phyloP scores from a whole-genome alignment of 306 rosid species.

The Vigna reflexopilosa region DNA sequence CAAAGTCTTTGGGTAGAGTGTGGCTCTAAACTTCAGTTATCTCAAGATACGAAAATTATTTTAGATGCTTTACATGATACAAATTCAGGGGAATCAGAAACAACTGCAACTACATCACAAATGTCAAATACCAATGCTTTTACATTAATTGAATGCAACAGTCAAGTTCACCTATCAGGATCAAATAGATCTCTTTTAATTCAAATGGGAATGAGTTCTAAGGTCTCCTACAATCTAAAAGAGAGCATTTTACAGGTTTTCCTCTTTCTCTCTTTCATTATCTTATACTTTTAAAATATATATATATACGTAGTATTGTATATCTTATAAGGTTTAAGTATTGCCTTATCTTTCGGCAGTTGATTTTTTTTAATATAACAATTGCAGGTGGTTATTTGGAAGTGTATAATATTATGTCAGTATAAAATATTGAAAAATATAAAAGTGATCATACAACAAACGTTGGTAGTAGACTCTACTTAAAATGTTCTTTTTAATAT shows the following conservation, averaged over 20 bases:
- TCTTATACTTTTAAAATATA: not conserved
- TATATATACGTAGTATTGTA: too few relatives aligned
- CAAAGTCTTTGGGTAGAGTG: conserved; percentile 1
- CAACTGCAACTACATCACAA: not conserved
- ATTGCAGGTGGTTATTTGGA: too few relatives aligned
- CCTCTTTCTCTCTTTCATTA: not conserved
- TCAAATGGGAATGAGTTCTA: not conserved
- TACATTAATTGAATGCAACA: too few relatives aligned
- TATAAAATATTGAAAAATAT: too few relatives aligned
- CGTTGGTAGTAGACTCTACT: too few relatives aligned
- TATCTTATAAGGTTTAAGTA: too few relatives aligned
- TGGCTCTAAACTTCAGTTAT: not conserved
- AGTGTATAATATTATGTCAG: too few relatives aligned
- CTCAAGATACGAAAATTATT: not conserved
- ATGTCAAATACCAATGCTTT: not conserved
- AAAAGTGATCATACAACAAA: too few relatives aligned
- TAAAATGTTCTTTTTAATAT: too few relatives aligned
- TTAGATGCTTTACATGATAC: not conserved
- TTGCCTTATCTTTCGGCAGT: too few relatives aligned
- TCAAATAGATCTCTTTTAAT: not conserved
- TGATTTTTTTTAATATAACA: too few relatives aligned
- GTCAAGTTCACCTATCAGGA: too few relatives aligned
- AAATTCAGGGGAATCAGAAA: not conserved
- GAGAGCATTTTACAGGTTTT: not conserved
- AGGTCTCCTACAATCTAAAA: not conserved